A percentile compares a stretch with the other conserved stretches of the same genome.
These are phyloP conservation scores for Pseudogymnoascus sp. DNA, from an alignment of 2,329 filamentous ascomycete species.

Conservation along the genomic window DNA sequence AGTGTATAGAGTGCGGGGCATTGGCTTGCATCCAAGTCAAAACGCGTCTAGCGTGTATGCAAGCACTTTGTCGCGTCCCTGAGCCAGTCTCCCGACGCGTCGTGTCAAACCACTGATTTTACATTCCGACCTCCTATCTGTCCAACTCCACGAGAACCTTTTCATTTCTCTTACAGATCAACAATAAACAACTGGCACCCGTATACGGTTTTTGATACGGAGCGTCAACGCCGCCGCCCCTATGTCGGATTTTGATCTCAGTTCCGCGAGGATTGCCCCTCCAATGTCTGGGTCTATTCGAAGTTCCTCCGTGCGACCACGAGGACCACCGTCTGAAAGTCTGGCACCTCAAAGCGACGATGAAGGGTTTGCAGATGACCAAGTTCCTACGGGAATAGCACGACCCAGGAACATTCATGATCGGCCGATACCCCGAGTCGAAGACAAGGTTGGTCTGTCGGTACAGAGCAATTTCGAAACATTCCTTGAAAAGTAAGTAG, in stretches of 20 bases:
- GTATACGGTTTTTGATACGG: constrained; percentile 21
- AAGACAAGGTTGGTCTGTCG: constrained; percentile 67
- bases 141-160: constrained; percentile 15
- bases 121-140: constrained; percentile 15
- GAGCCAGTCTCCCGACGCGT: constrained; percentile 2
- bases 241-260: constrained; percentile 48
- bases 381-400: constrained; percentile 46
- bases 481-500: constrained; percentile 65
- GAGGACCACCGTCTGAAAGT: constrained; percentile 52
- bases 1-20: background rate
- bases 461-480: constrained; percentile 70
- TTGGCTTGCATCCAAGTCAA: background rate
- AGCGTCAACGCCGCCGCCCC: constrained; percentile 41
- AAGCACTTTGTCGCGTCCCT: constrained; percentile 7
- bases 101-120: constrained; percentile 11
- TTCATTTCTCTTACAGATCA: constrained; percentile 5
- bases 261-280: constrained; percentile 40
- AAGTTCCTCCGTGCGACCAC: constrained; percentile 27
- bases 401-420: constrained; percentile 36
- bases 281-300: constrained; percentile 27
- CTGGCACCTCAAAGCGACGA: constrained; percentile 53
- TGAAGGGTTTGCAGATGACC: constrained; percentile 57
- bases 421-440: constrained; percentile 58
- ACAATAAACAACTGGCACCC: constrained; percentile 14
- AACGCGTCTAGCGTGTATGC: constrained; percentile 7